Percentiles rank a stretch among this genome's conserved stretches.
These are phyloP conservation scores for Eimeria sp. DNA, from an alignment of 169 alveolate species.

Conservation along the genomic window DNA sequence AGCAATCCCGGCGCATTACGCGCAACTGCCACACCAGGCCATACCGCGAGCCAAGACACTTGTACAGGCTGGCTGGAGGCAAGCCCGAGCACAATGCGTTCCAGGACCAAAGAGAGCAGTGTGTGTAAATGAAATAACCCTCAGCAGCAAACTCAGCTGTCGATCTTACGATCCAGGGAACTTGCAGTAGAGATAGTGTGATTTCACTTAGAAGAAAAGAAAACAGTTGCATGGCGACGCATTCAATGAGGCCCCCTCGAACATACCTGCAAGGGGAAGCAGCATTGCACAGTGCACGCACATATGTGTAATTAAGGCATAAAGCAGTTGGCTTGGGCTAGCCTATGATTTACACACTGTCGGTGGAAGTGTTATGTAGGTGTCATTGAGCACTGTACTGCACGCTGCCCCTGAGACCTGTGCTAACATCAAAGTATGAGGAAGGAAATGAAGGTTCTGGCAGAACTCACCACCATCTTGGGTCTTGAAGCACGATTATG, in stretches of 20 bases:
- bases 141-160: background rate
- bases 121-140: background rate
- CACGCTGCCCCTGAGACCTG: background rate
- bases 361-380: background rate
- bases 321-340: too few relatives aligned
- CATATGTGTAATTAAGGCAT: too few relatives aligned
- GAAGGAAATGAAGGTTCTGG: background rate
- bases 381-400: background rate
- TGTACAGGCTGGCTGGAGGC: background rate
- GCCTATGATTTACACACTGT: background rate
- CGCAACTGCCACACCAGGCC: conserved; percentile 56
- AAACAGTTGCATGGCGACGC: conserved; percentile 76
- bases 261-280: conserved; percentile 78
- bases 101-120: background rate
- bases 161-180: conserved; percentile 66
- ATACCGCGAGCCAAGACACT: background rate
- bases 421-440: background rate
- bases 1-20: conserved; percentile 34
- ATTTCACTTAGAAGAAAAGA: conserved; percentile 72
- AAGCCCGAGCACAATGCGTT: too few relatives aligned
- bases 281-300: background rate
- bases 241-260: conserved; percentile 81
- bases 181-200: conserved; percentile 56
- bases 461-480: conserved; percentile 78
- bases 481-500: conserved; percentile 74